Evolutionary conservation across 108 stramenopile genomes (phyloP), one percentile per base, ranked within the genome.

Genomic region (Discostella stelligeroides): DNA sequence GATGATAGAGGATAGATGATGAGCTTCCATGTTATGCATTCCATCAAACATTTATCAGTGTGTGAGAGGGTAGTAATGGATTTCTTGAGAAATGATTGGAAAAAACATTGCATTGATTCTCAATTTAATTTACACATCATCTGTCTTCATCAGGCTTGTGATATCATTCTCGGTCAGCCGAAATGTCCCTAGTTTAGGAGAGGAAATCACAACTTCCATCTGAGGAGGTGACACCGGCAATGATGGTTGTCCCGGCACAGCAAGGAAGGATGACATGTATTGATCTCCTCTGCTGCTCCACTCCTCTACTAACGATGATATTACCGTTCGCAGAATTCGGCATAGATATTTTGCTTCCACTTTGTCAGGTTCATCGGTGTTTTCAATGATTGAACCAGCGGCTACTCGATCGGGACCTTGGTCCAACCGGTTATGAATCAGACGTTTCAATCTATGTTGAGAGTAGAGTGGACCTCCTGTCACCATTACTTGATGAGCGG

Each of bases 151-250:
- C 34, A 76, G 47, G 0, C n/a, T 13, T 40, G 20, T 45, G 30
- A 76, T 39, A 38, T 76, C 75, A 39, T 41, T 9, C 21, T 76
- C 62, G 7, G 61, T 54, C 28, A 76, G 68, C 1, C 68, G 75
- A 58, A 69, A 57, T 24, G 50, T 76, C 18, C 75, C 75, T 61
- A 24, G 50, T 18, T 34, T 76, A n/a, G 75, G 29, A 20, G 75
- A 68, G 14, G 68, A 43, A 64, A 76, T 34, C 4, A 76, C 75
- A 38, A 76, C 68, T 57, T 76, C 75, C 68, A 76, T 69, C 47
- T 37, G 54, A 46, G 75, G 75, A 15, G 69, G 51, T 27, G 21
- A 47, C 46, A 23, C 2, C n/a, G 34, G 34, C 17, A 28, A 21
- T 21, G 42, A 18, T 48, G n/a, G n/a, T n/a, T n/a, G n/a, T n/a